Evolutionary conservation across 1,284 basidiomycete genomes (phyloP), one percentile per base, ranked within the genome.

Genomic region (Salmacisia buchloeana): DNA sequence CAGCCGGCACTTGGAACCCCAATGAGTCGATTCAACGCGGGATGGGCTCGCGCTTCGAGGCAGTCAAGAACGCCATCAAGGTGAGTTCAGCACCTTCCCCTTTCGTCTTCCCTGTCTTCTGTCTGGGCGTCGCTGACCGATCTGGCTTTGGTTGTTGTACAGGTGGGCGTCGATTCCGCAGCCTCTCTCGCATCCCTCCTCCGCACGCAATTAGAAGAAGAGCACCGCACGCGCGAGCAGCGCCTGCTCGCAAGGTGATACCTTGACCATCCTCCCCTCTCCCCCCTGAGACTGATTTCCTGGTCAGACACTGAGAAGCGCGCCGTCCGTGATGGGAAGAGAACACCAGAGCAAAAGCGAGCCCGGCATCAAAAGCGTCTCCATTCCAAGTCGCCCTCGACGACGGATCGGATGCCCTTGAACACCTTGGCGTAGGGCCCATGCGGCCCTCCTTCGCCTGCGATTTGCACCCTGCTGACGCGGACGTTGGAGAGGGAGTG

Each of bases 401-500:
- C 74, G 15, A 78, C 61, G 61, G 75, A 77, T 56, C 81, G 69
- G 3, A 83, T 80, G 12, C 83, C 82, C 80, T 92, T 94, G 83
- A 90, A 93, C 15, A 86, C 81, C 63, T 81, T 79, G 73, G 23
- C 18, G 12, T 18, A 27, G 18, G 23, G 18, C 18, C 15, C 15
- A 15, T 12, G 18, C 41, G 41, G 23, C 3, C 83, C 83, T 62
- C 75, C 81, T 5, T 80, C 79, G 39, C 81, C 80, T 0, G 85
- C 85, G n/a, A 96, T 82, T 76, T 88, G 90, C 62, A 97, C 84
- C 70, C 91, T 88, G 66, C 92, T 89, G 2, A 96, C 88, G 68
- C 89, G 89, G 60, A 96, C 82, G 7, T 87, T 85, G 1, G 91
- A 92, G 77, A 89, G 89, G 39, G 87, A 87, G 75, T 89, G 83